These are phyloP conservation scores for Syzygium aromaticum DNA, from an alignment of 345 rosid species.

Conservation along the genomic window DNA sequence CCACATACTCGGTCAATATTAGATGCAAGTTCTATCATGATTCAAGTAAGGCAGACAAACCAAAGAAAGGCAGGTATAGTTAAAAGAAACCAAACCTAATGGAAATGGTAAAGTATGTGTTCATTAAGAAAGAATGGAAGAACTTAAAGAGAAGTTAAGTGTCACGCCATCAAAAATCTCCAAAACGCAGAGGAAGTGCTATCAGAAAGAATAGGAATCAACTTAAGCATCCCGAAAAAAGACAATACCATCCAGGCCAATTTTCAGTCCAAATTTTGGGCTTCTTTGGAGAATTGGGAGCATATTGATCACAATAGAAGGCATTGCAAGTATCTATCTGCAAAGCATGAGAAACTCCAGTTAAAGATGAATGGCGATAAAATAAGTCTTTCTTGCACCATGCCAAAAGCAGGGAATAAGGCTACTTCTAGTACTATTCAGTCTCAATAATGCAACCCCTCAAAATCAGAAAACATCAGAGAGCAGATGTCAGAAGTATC, in stretches of 20 bases:
- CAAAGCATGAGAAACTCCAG: neutral
- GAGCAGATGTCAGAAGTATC: neutral
- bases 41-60: neutral
- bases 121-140: neutral
- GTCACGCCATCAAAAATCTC: neutral
- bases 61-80: neutral
- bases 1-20: neutral
- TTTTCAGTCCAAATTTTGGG: conserved; percentile 99
- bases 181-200: neutral
- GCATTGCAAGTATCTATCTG: conserved; percentile 40
- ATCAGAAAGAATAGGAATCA: neutral
- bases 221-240: neutral
- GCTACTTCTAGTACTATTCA: neutral
- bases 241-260: conserved; percentile 97
- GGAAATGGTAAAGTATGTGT: neutral
- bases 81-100: neutral
- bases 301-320: conserved; percentile 80
- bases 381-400: neutral
- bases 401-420: neutral
- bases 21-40: neutral
- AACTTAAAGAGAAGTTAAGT: neutral
- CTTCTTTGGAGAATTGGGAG: conserved; percentile 65
- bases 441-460: neutral
- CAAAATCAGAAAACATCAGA: neutral
- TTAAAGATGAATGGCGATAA: neutral